phyloP scores from a whole-genome alignment of 805 yeast species.

The Kluyveromyces dobzhanskii region DNA sequence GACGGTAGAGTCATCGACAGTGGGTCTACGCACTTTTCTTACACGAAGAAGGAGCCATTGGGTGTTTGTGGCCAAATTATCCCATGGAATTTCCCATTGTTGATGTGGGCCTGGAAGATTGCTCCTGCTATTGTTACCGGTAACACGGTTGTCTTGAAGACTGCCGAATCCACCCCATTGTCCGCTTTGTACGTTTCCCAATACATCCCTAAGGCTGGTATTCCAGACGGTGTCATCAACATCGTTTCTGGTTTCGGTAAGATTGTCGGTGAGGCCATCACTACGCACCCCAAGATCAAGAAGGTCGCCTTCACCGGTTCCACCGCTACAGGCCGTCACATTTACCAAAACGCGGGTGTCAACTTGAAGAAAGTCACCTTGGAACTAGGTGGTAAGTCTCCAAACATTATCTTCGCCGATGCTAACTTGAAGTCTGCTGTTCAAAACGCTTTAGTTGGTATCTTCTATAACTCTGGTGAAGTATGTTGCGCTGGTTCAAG shows the following conservation, averaged over 20 bases:
- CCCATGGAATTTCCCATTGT: constrained; percentile 95
- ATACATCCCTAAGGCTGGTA: constrained; percentile 70
- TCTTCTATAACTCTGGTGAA: constrained; percentile 92
- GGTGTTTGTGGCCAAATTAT: constrained; percentile 95
- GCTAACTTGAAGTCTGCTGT: constrained; percentile 73
- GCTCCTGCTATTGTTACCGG: constrained; percentile 92
- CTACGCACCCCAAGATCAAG: constrained; percentile 71
- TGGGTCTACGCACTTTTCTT: constrained; percentile 63
- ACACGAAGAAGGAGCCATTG: constrained; percentile 80
- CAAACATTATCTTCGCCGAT: constrained; percentile 81
- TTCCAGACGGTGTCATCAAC: constrained; percentile 88
- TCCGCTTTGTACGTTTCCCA: constrained; percentile 72
- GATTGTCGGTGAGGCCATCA: constrained; percentile 73
- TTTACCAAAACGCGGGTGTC: constrained; percentile 74
- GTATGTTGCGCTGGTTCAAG: constrained; percentile 95
- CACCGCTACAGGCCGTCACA: constrained; percentile 78
- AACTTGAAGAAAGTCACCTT: constrained; percentile 84
- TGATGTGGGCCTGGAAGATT: constrained; percentile 91
- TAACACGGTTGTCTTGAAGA: constrained; percentile 78
- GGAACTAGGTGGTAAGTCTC: constrained; percentile 96
- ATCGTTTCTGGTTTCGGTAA: constrained; percentile 82
- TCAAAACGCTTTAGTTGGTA: constrained; percentile 68
- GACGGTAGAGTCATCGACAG: constrained; percentile 71
- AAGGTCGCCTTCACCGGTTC: constrained; percentile 95
- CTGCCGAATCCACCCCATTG: constrained; percentile 89